Evolutionary conservation across 768 basidiomycete genomes (phyloP), one percentile per base, ranked within the genome.

Genomic region (Xerocomus spinulosus): DNA sequence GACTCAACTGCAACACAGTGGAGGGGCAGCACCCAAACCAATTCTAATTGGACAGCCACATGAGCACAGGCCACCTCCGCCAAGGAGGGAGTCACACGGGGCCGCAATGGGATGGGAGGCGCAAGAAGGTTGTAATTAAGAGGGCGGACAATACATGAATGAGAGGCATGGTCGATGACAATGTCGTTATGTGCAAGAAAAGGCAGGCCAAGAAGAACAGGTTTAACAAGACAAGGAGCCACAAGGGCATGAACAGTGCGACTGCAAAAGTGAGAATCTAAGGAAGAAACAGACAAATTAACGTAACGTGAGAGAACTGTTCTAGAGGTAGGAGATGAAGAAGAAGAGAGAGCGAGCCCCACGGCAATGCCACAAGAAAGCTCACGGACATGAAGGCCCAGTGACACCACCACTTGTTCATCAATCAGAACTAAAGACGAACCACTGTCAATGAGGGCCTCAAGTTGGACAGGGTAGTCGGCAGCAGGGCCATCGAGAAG

Each of bases 141-240:
- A 0, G 60, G 32, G 13, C 63, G 42, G 14, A 6, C 28, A n/a
- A 58, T 42, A 36, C 52, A 55, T 0, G 50, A 42, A 2, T 33
- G 40, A 0, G 28, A 0, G 0, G 39, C 40, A 18, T 67, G 60
- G 41, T 74, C 67, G 21, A 64, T 50, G 0, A 69, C 49, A 52
- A 75, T 68, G 0, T 59, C 29, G 49, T 75, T 75, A 2, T 51
- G 47, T 9, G 34, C 23, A 1, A 73, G 55, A 23, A 68, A 73
- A 0, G 70, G 72, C 0, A 64, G 40, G 0, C 70, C 70, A 0
- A 74, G 55, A 0, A 74, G 45, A 7, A 74, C 24, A 4, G 61
- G 53, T 9, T 34, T 0, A 7, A 51, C 58, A 4, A 33, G 54
- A 1, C 26, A 30, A 0, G 60, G 59, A 0, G 59, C 51, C 2